Evolutionary conservation across 257 asterid genomes (phyloP).

Genomic region (Paulownia fortunei): DNA sequence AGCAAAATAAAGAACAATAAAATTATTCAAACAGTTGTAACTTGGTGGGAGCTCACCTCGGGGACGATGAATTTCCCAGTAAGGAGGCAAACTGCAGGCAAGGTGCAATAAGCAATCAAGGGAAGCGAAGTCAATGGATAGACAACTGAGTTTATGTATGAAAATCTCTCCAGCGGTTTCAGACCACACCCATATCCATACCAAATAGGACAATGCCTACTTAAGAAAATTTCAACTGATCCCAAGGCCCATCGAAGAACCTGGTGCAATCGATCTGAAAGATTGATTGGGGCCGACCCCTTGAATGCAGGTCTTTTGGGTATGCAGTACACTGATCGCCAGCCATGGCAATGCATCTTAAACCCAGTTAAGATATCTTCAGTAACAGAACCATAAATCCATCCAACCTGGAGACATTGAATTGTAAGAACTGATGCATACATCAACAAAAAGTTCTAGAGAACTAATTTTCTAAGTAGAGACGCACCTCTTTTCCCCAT

Average conservation of each 20-base stretch:
- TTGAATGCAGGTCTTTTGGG: constrained; percentile 56
- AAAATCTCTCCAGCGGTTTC: constrained; percentile 54
- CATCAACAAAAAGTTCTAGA: not conserved
- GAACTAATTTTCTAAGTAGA: not conserved
- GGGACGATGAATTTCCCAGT: constrained; percentile 57
- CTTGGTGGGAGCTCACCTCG: constrained; percentile 34
- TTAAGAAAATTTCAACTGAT: constrained; percentile 53
- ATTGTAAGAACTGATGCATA: not conserved
- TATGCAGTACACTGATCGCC: constrained; percentile 62
- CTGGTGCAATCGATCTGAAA: constrained; percentile 52
- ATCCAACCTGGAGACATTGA: constrained; percentile 42
- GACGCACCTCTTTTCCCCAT: constrained; percentile 77
- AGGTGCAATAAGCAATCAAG: constrained; percentile 49
- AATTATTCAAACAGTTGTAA: not conserved
- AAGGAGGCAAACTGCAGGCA: constrained; percentile 58
- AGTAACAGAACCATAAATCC: constrained; percentile 60
- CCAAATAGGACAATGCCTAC: constrained; percentile 63
- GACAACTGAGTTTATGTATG: constrained; percentile 53
- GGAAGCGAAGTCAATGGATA: constrained; percentile 55
- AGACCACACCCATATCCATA: constrained; percentile 60
- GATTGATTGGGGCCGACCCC: constrained; percentile 59
- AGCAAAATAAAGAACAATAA: not conserved
- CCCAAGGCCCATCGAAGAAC: constrained; percentile 61
- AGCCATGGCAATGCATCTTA: constrained; percentile 61
- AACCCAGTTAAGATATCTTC: constrained; percentile 59